Percentiles rank a stretch among this genome's conserved stretches.
phyloP scores from a whole-genome alignment of 305 asterid species.

The Solanum chacoense region DNA sequence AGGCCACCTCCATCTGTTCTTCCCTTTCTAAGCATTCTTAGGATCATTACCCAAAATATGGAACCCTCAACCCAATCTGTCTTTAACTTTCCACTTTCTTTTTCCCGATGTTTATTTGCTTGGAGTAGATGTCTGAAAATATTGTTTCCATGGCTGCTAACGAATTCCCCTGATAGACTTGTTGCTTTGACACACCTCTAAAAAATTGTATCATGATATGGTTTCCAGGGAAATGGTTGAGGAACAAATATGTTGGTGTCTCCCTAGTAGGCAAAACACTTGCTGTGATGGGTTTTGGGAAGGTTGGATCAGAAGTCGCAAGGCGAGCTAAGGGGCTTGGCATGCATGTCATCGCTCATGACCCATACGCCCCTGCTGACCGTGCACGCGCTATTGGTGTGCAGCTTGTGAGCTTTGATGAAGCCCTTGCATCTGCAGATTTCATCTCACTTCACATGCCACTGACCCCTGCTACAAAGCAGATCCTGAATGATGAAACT shows the following conservation, averaged over 20 bases:
- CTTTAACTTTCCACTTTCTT: not conserved
- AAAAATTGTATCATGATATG: not conserved
- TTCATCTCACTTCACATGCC: slow-evolving; percentile 99
- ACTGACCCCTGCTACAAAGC: slow-evolving; percentile 67
- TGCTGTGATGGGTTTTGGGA: slow-evolving; percentile 92
- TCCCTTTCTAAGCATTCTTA: not conserved
- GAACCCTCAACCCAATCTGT: not conserved
- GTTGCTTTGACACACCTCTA: not conserved
- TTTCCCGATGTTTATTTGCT: not conserved
- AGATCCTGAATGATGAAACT: slow-evolving; percentile 69
- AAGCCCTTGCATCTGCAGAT: slow-evolving; percentile 66
- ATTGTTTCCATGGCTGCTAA: not conserved
- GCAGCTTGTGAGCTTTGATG: slow-evolving; percentile 82
- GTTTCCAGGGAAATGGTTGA: slow-evolving; percentile 71
- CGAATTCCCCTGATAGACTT: not conserved
- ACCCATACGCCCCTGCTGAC: slow-evolving; percentile 95
- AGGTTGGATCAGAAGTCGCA: slow-evolving; percentile 96
- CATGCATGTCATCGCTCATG: slow-evolving; percentile 91
- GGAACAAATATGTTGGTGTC: slow-evolving; percentile 91
- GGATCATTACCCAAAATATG: not conserved
- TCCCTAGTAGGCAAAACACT: slow-evolving; percentile 92
- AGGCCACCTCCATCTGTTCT: not conserved
- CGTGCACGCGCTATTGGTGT: slow-evolving; percentile 97
- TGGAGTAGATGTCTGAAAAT: not conserved
- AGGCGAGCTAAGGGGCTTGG: slow-evolving; percentile 97